Percentiles rank a stretch among this genome's conserved stretches.
Evolutionary conservation across 495 filamentous ascomycete species (phyloP).

Genomic region (Geoglossum glabrum): DNA sequence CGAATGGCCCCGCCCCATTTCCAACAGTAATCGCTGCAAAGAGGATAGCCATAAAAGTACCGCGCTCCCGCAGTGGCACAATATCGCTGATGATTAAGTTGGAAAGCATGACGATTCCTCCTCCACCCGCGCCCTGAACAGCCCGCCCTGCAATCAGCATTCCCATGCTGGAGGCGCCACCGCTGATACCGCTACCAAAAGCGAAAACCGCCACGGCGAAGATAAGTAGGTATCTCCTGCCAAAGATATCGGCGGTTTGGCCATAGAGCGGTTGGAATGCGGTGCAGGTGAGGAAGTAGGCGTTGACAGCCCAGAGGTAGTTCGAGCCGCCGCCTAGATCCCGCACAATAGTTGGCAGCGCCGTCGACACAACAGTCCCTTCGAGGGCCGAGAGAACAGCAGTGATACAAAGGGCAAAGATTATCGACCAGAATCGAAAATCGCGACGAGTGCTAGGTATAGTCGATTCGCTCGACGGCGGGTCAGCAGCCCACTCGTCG

Average conservation of each 20-base stretch:
- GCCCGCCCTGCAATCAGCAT: not conserved
- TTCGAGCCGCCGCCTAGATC: conserved; percentile 16
- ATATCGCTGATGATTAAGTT: not conserved
- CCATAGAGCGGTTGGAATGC: conserved; percentile 65
- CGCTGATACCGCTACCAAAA: not conserved
- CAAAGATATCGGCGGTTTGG: conserved; percentile 62
- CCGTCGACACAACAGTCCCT: conserved; percentile 21
- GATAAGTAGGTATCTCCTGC: conserved; percentile 52
- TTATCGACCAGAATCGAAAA: conserved; percentile 21
- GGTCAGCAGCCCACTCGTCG: too few relatives aligned
- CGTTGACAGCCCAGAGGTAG: conserved; percentile 27
- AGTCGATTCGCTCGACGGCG: too few relatives aligned
- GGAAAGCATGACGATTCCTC: not conserved
- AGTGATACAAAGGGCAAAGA: conserved; percentile 19
- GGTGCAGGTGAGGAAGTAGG: conserved; percentile 54
- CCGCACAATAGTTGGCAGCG: conserved; percentile 21
- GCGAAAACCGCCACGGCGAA: conserved; percentile 26
- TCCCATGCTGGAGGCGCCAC: not conserved
- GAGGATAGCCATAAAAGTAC: not conserved
- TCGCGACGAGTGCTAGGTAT: too few relatives aligned
- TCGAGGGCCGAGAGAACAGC: conserved; percentile 22
- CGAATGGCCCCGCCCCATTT: not conserved
- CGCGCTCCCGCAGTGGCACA: not conserved
- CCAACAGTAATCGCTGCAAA: not conserved
- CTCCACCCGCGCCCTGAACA: not conserved